Base-by-base conservation (phyloP, 2,329 filamentous ascomycete genomes). In the Corniculantispora saksenae region DNA sequence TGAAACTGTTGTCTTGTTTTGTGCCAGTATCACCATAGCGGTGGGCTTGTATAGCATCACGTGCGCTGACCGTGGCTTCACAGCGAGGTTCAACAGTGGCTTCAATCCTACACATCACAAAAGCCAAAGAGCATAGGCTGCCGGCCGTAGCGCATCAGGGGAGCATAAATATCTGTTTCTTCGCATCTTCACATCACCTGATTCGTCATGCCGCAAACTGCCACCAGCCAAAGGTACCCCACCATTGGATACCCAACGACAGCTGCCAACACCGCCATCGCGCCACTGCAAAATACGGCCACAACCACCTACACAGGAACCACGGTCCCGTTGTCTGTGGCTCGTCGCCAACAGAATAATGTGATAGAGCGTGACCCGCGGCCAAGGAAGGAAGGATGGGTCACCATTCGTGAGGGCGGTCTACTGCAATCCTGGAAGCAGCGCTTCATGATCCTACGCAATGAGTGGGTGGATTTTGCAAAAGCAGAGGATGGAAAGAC, bases 381-480 rank as follows among this genome's bases (percentile, higher is more conserved):
- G 15, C 82, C 91, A 68, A 86, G 91, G 77, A 91, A 91, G 74
- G 87, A 92, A 72, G 90, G 90, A 67, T 89, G 85, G 82, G 89
- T 89, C 55, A 87, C 88, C 67, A 88, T 92, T 73, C 97, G 96
- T 81, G 93, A 97, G 76, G 92, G 93, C 76, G 85, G 86, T 79
- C 84, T 93, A 72, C 86, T 97, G 81, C 86, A 87, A 72, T 82
- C 83, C 2, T 93, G 90, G 93, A 93, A 92, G 73, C 90, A 94
- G 75, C 91, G 92, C 72, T 96, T 90, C 77, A 83, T 97, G 57
- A 91, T 96, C 66, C 80, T 97, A 69, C 89, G 92, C 72, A 93
- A 96, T 76, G 92, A 92, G 72, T 89, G 91, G 66, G 84, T 97
- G 45, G 93, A 96, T 72, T 96, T 97, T 73, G 86, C 94, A 79